Conservation (phyloP, 495 filamentous ascomycete species). For the Penicillium desertorum region DNA sequence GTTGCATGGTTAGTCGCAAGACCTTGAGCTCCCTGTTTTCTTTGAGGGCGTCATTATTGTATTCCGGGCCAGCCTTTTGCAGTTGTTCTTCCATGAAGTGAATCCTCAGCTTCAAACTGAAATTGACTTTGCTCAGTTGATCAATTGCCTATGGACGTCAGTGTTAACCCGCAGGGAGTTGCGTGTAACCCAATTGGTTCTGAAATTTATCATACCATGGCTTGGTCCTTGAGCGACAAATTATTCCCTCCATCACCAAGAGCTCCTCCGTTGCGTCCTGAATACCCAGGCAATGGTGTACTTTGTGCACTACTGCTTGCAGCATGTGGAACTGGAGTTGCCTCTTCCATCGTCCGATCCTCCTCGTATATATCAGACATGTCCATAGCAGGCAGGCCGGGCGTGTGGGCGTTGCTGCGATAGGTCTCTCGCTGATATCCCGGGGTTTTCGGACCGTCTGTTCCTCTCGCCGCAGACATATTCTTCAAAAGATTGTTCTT, state of each 20-base stretch:
- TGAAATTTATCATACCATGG: constrained; percentile 60
- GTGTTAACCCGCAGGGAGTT: neutral
- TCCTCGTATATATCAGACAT: constrained; percentile 68
- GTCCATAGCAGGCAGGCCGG: constrained; percentile 57
- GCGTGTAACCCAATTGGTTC: neutral
- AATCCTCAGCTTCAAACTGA: constrained; percentile 95
- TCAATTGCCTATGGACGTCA: constrained; percentile 67
- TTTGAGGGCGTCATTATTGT: constrained; percentile 79
- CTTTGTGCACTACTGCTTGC: constrained; percentile 75
- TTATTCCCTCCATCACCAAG: constrained; percentile 76
- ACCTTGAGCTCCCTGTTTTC: constrained; percentile 97
- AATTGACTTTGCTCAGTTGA: constrained; percentile 92
- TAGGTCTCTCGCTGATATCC: constrained; percentile 61
- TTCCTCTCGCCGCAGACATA: constrained; percentile 50
- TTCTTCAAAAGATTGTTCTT: constrained; percentile 70
- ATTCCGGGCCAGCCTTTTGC: constrained; percentile 79
- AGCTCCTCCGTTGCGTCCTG: constrained; percentile 59
- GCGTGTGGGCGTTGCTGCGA: constrained; percentile 62
- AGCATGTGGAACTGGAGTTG: constrained; percentile 66
- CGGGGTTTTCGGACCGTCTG: constrained; percentile 65
- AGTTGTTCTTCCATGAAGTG: constrained; percentile 90
- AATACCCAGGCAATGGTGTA: constrained; percentile 71
- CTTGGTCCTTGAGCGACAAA: constrained; percentile 88
- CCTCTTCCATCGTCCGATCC: constrained; percentile 56
- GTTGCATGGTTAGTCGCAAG: constrained; percentile 79